Percentiles rank a stretch among this genome's conserved stretches.
Evolutionary conservation across 495 filamentous ascomycete species (phyloP).

Genomic region (Penicillium simplicissimum): DNA sequence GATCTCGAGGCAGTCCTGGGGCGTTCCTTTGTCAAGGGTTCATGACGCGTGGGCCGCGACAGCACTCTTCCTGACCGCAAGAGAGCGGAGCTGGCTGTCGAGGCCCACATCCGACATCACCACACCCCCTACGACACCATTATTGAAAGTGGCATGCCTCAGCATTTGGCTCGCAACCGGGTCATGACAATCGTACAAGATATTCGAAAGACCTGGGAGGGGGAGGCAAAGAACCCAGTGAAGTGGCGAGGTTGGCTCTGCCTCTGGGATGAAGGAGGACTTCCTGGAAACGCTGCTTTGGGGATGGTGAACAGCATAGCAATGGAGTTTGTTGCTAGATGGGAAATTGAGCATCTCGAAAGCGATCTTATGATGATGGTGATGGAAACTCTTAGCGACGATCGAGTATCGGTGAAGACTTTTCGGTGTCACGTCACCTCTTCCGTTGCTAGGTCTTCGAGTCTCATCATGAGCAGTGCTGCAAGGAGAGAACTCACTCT

Average conservation of each 20-base stretch:
- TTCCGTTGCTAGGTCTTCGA: too few species aligned
- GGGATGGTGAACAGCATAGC: neutral
- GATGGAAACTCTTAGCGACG: neutral
- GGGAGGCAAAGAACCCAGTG: neutral
- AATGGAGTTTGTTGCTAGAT: neutral
- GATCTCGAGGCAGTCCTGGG: slow-evolving; percentile 40
- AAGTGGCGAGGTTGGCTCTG: neutral
- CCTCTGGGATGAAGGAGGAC: neutral
- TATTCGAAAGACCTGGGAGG: slow-evolving; percentile 38
- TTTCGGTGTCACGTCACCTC: too few species aligned
- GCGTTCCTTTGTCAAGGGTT: slow-evolving; percentile 51
- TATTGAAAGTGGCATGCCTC: slow-evolving; percentile 28
- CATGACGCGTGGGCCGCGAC: slow-evolving; percentile 51
- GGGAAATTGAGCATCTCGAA: neutral
- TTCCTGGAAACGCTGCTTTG: neutral
- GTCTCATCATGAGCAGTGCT: too few species aligned
- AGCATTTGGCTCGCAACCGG: slow-evolving; percentile 26
- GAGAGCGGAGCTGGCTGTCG: slow-evolving; percentile 46
- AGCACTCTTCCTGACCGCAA: slow-evolving; percentile 33
- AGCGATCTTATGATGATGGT: neutral
- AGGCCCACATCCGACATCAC: slow-evolving; percentile 53
- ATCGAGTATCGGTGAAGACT: too few species aligned
- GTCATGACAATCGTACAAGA: slow-evolving; percentile 32
- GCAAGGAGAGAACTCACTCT: too few species aligned
- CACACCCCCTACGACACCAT: slow-evolving; percentile 50